phyloP scores from a whole-genome alignment of 1,284 basidiomycete species.

The Dichomitus squalens region DNA sequence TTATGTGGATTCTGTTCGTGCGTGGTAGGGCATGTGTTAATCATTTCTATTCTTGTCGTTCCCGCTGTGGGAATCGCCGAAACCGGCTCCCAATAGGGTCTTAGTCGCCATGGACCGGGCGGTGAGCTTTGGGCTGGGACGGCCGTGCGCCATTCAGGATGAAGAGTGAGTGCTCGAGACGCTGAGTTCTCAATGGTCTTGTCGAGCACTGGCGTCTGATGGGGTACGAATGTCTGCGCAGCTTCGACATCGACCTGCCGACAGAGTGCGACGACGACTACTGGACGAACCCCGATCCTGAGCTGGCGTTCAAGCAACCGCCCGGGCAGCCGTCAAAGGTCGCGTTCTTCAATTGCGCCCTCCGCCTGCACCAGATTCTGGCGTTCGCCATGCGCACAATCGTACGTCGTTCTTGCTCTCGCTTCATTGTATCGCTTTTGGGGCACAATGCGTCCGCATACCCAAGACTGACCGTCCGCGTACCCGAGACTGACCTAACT shows the following conservation, averaged over 20 bases:
- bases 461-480: no score
- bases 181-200: neutral
- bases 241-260: slow-evolving; percentile 64
- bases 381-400: slow-evolving; percentile 58
- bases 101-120: slow-evolving; percentile 65
- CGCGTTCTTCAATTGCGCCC: slow-evolving; percentile 51
- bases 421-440: neutral
- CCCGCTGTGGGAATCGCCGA: neutral
- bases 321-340: slow-evolving; percentile 45
- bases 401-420: slow-evolving; percentile 27
- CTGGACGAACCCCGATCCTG: slow-evolving; percentile 50
- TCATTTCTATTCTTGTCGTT: neutral
- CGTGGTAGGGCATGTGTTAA: neutral
- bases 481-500: neutral
- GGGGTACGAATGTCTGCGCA: slow-evolving; percentile 23
- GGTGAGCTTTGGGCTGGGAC: slow-evolving; percentile 71
- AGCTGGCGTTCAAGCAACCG: slow-evolving; percentile 49
- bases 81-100: slow-evolving; percentile 44
- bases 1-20: neutral
- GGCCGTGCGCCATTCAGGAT: slow-evolving; percentile 83
- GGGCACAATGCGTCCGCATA: no score
- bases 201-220: neutral
- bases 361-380: slow-evolving; percentile 61
- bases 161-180: slow-evolving; percentile 65
- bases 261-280: slow-evolving; percentile 67